Evolutionary conservation across 164 flowering plant species (phyloP), one percentile per base, ranked within the genome.

Genomic region (Magnolia changhungtana): DNA sequence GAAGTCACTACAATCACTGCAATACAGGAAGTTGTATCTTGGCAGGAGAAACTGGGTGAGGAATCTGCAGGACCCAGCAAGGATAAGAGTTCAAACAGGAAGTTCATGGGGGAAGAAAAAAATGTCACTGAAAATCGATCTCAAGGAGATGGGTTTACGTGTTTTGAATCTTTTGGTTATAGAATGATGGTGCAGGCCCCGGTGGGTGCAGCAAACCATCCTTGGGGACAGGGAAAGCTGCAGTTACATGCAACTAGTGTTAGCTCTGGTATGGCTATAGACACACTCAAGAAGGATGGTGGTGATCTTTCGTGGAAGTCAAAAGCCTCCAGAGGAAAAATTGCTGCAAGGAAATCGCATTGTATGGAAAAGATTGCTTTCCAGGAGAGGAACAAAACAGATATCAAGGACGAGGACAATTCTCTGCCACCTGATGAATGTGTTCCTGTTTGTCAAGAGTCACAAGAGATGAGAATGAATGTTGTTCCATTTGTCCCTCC

Each of bases 131-230:
- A 18, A 7, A 29, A 49, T 75, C 73, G 72, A 76, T 19, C 73
- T 69, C 73, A 14, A 58, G 55, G 55, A n/a, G 74, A 69, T 64
- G 70, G 77, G 29, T n/a, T 27, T 71, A 16, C 51, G 31, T 63
- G 20, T 72, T 52, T 55, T 55, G 79, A 74, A 24, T 29, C 23
- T 71, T 21, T 11, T 14, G 64, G 45, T 20, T 81, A 79, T 3
- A 81, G 77, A 78, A 71, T 75, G 71, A 69, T 85, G 63, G 92
- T 86, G 78, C 85, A 71, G 69, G 89, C 82, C 71, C 71, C 86
- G 72, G 84, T 84, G 89, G 90, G 90, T 85, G 82, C 83, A 70
- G 67, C 81, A 72, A 74, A 80, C 71, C 84, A 85, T 82, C 89
- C 91, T 6, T 83, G 86, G 91, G 81, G 73, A 64, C 81, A 82